phyloP scores from a whole-genome alignment of 768 basidiomycete species.

The Tulasnella sp. region DNA sequence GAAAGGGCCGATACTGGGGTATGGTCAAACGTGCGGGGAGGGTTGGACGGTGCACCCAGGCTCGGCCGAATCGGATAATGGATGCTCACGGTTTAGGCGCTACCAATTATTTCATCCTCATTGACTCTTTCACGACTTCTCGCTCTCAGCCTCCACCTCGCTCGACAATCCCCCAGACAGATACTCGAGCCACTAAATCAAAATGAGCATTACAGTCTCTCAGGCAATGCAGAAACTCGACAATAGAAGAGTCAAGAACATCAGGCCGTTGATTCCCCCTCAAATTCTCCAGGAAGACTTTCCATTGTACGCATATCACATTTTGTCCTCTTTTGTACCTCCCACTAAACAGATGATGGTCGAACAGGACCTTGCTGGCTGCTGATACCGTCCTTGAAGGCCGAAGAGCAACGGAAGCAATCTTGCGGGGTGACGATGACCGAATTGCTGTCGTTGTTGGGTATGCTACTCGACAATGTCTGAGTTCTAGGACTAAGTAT shows the following conservation, averaged over 20 bases:
- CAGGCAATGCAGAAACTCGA: slow-evolving; percentile 78
- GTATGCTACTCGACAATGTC: slow-evolving; percentile 42
- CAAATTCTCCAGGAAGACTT: slow-evolving; percentile 92
- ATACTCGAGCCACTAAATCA: background rate
- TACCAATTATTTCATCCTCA: background rate
- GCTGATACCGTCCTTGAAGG: slow-evolving; percentile 90
- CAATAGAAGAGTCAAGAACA: slow-evolving; percentile 80
- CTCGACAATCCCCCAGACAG: background rate
- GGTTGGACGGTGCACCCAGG: background rate
- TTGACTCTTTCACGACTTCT: background rate
- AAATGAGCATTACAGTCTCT: slow-evolving; percentile 49
- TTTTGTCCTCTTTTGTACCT: background rate
- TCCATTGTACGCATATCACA: slow-evolving; percentile 53
- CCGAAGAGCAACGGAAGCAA: slow-evolving; percentile 67
- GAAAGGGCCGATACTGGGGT: background rate
- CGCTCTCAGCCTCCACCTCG: background rate
- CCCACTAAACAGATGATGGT: background rate
- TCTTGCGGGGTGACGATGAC: slow-evolving; percentile 84
- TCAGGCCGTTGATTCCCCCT: slow-evolving; percentile 86
- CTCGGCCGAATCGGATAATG: background rate
- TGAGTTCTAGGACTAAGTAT: slow-evolving; percentile 12
- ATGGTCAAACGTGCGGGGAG: background rate
- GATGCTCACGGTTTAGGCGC: background rate
- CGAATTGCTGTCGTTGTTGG: slow-evolving; percentile 88
- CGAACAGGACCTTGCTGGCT: slow-evolving; percentile 61